Conservation (phyloP, 2,329 filamentous ascomycete species). For the Phaeoacremonium minimum region DNA sequence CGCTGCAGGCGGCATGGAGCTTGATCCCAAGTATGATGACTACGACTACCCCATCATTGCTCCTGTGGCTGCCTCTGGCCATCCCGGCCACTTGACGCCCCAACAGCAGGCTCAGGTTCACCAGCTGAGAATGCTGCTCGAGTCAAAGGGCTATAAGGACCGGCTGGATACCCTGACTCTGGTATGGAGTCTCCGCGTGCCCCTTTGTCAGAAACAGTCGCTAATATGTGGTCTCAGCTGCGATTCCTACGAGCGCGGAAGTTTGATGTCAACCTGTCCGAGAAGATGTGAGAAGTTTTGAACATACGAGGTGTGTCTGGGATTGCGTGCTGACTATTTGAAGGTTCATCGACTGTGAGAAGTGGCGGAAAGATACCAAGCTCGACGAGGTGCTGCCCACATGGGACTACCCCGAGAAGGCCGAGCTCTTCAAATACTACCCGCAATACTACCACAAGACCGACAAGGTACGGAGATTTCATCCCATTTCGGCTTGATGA, state of each 20-base stretch:
- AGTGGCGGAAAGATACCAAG: constrained; percentile 83
- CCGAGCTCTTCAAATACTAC: constrained; percentile 83
- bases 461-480: constrained; percentile 58
- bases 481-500: not conserved
- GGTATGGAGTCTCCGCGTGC: constrained; percentile 41
- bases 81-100: constrained; percentile 81
- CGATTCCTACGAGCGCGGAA: constrained; percentile 92
- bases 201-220: not conserved
- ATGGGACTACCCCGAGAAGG: constrained; percentile 86
- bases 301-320: no score
- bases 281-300: constrained; percentile 82
- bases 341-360: constrained; percentile 88
- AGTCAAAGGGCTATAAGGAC: constrained; percentile 76
- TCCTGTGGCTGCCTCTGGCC: constrained; percentile 65
- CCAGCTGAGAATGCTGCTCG: constrained; percentile 81
- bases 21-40: constrained; percentile 91
- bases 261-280: constrained; percentile 80
- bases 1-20: constrained; percentile 43
- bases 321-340: no score
- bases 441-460: constrained; percentile 99
- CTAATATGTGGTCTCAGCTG: constrained; percentile 52
- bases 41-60: constrained; percentile 88
- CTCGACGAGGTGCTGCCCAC: constrained; percentile 75
- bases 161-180: constrained; percentile 89
- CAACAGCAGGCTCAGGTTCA: constrained; percentile 86